A percentile compares a stretch with the other conserved stretches of the same genome.
These are phyloP conservation scores for Epithele typhae DNA, from an alignment of 768 basidiomycete genomes.

Conservation along the genomic window DNA sequence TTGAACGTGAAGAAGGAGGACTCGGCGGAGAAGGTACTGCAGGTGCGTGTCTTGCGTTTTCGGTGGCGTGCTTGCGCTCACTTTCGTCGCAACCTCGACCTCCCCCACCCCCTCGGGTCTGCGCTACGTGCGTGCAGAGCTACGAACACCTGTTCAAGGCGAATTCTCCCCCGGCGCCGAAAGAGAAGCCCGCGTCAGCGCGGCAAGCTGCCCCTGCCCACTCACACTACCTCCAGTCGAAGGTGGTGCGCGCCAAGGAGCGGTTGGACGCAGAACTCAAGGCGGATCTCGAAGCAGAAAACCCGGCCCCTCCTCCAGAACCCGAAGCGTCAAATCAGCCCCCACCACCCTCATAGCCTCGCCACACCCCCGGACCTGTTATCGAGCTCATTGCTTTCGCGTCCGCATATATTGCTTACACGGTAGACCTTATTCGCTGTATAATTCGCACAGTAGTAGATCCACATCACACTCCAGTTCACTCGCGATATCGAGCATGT, in stretches of 20 bases:
- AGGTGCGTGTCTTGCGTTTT: slow-evolving; percentile 41
- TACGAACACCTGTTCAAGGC: slow-evolving; percentile 92
- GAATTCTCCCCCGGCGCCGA: slow-evolving; percentile 68
- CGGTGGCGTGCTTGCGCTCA: background rate
- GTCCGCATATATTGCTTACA: slow-evolving; percentile 14
- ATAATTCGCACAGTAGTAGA: slow-evolving; percentile 12
- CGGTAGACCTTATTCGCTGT: slow-evolving; percentile 16
- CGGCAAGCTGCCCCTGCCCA: slow-evolving; percentile 43
- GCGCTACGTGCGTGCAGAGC: slow-evolving; percentile 45
- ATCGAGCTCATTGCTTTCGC: background rate
- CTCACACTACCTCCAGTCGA: slow-evolving; percentile 94
- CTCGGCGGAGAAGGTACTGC: slow-evolving; percentile 59
- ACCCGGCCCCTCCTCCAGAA: slow-evolving; percentile 1
- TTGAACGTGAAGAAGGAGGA: slow-evolving; percentile 82
- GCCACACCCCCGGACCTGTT: background rate
- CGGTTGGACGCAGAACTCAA: slow-evolving; percentile 86
- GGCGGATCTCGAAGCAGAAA: slow-evolving; percentile 13
- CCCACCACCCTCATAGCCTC: slow-evolving; percentile 1
- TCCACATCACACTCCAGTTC: slow-evolving; percentile 7
- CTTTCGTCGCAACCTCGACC: background rate
- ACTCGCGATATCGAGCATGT: slow-evolving; percentile 1
- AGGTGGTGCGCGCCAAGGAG: slow-evolving; percentile 92
- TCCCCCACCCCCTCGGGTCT: background rate
- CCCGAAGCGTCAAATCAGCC: slow-evolving; percentile 11
- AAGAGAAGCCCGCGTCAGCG: slow-evolving; percentile 36